Conservation (phyloP, 2,329 filamentous ascomycete genomes). For the Sordariomycetes sp. region DNA sequence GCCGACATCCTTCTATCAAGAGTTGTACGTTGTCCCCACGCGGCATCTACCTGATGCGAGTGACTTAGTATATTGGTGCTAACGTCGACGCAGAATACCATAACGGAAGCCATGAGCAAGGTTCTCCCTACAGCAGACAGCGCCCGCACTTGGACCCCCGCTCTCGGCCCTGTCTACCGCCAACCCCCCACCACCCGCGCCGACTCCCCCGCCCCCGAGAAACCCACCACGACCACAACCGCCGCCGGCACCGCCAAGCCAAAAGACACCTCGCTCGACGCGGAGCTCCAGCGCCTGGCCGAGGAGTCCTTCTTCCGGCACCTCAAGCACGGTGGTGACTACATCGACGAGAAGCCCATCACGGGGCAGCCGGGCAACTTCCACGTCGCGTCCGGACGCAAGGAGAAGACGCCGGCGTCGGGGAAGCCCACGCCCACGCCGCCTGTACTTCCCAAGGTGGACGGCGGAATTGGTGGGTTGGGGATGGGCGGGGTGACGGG, state of each 20-base stretch:
- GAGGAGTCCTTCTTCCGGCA: conserved; percentile 46
- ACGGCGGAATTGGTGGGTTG: neutral
- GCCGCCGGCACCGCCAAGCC: conserved; percentile 11
- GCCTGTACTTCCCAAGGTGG: conserved; percentile 1
- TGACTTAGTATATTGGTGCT: neutral
- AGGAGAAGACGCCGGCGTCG: conserved; percentile 17
- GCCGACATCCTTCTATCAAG: conserved; percentile 45
- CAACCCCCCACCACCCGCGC: conserved; percentile 19
- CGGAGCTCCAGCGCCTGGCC: conserved; percentile 30
- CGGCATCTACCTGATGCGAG: neutral
- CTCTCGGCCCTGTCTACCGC: conserved; percentile 37
- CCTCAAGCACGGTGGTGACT: conserved; percentile 47
- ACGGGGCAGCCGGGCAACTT: conserved; percentile 54
- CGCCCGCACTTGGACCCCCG: conserved; percentile 39
- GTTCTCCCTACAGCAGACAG: conserved; percentile 35
- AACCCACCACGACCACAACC: conserved; percentile 8
- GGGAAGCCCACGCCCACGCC: conserved; percentile 2
- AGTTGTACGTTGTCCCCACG: conserved; percentile 26
- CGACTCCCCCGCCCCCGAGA: conserved; percentile 16
- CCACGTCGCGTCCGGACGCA: conserved; percentile 47
- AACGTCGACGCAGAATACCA: conserved; percentile 26
- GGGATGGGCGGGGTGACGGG: conserved; percentile 13
- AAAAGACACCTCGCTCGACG: conserved; percentile 18
- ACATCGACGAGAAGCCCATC: conserved; percentile 56
- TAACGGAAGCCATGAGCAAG: conserved; percentile 40